Base-by-base conservation (phyloP, 202 grass and related monocot genomes). In the Schoenoplectus tabernaemontani region DNA sequence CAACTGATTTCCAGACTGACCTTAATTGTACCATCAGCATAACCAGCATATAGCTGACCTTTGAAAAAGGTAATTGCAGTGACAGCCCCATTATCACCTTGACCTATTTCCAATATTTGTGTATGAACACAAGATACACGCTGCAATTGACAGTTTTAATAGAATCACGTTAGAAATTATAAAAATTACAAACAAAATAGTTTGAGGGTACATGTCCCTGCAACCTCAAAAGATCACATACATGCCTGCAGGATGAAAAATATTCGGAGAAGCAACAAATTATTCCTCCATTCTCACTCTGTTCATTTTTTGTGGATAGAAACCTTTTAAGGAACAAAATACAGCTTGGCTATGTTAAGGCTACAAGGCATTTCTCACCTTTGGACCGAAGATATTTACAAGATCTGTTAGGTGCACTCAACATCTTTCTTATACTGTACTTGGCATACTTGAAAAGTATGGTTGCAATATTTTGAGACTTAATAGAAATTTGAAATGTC, bases 51-150 rank as follows among this genome's bases (percentile, higher is more conserved):
- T 51, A 99, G 88, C 57, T 92, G 88, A 9, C 96, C 96, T 91
- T 88, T 92, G 56, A 87, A 99, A 86, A 99, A 95, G 64, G 85
- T 87, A 63, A 99, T 92, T 71, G 96, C 90, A 56, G 92, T 95
- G 74, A 83, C 86, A 82, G 90, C 87, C 24, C 89, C 87, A 64
- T 84, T 93, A 36, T 86, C 79, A 72, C 79, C 78, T 63, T 95
- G 88, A 20, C 92, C 92, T 57, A 93, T 91, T 88, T 99, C 96
- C 43, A 96, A 60, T 72, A 93, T 96, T 88, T 99, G 92, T 85
- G 92, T 99, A 87, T 99, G 96, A 57, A 96, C 90, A 89, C 92
- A 99, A 57, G 96, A 96, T 68, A 99, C 88, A 82, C 88, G 77
- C 96, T 99, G 96, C 81, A 91, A 23, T 83, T 85, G 85, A 84